Percentiles rank a stretch among this genome's conserved stretches.
Evolutionary conservation across 2,329 filamentous ascomycete species (phyloP).

Genomic region (Colletotrichum somersetense): DNA sequence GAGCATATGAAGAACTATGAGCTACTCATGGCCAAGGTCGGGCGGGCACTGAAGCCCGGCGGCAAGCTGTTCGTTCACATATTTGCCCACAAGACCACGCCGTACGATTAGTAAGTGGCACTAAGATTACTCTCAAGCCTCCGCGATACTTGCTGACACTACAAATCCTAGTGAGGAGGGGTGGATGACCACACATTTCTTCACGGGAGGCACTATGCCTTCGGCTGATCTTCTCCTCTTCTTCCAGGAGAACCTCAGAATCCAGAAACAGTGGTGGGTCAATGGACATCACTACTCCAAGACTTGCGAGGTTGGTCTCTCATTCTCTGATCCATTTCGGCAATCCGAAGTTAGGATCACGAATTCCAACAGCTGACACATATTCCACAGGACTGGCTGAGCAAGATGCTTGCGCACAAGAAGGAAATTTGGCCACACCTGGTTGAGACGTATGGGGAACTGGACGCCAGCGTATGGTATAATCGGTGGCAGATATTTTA

Average conservation of each 20-base stretch:
- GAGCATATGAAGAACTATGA: conserved; percentile 85
- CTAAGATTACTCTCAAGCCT: not conserved
- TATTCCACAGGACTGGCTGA: conserved; percentile 67
- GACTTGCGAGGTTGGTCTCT: conserved; percentile 72
- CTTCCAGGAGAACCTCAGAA: conserved; percentile 72
- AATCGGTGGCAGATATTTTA: conserved; percentile 81
- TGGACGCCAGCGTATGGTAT: conserved; percentile 72
- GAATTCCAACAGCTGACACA: conserved; percentile 9
- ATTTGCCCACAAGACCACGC: conserved; percentile 73
- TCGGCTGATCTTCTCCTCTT: conserved; percentile 74
- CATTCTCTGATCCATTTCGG: too few species aligned
- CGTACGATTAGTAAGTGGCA: conserved; percentile 69
- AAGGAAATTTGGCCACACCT: conserved; percentile 73
- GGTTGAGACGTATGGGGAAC: conserved; percentile 73
- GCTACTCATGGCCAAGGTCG: conserved; percentile 73
- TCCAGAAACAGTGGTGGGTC: conserved; percentile 78
- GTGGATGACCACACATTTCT: conserved; percentile 82
- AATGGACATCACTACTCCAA: conserved; percentile 76
- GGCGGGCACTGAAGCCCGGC: conserved; percentile 68
- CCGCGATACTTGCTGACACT: not conserved
- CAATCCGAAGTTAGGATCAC: not conserved
- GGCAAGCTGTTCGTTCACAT: conserved; percentile 79
- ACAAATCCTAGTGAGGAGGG: conserved; percentile 63
- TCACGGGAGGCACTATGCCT: conserved; percentile 80
- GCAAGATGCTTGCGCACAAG: conserved; percentile 70